Evolutionary conservation across 108 stramenopile species (phyloP).

Genomic region (Cylindrotheca closterium): DNA sequence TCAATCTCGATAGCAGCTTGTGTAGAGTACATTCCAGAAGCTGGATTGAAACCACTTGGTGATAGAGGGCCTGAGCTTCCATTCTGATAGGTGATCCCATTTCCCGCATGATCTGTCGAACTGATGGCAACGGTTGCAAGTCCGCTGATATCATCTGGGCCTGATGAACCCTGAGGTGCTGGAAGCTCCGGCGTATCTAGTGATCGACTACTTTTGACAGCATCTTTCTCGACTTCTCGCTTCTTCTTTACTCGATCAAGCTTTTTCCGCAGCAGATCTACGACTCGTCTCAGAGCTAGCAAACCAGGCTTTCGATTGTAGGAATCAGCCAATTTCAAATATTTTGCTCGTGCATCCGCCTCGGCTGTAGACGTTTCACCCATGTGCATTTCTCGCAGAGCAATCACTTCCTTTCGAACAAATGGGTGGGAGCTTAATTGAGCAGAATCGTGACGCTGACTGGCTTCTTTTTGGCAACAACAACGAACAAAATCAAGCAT

Average conservation of each 20-base stretch:
- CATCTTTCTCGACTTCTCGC: slow-evolving; percentile 28
- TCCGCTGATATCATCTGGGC: slow-evolving; percentile 32
- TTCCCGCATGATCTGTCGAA: neutral
- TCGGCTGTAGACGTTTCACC: slow-evolving; percentile 62
- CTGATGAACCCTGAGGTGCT: neutral
- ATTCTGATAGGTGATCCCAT: slow-evolving; percentile 6
- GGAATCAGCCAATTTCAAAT: slow-evolving; percentile 45
- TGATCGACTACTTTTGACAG: slow-evolving; percentile 3
- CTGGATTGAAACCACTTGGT: slow-evolving; percentile 32
- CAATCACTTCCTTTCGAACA: slow-evolving; percentile 79
- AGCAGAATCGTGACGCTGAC: slow-evolving; percentile 82
- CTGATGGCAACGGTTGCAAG: slow-evolving; percentile 25
- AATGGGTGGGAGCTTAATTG: slow-evolving; percentile 75
- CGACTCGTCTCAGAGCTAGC: slow-evolving; percentile 66
- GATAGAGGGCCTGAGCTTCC: slow-evolving; percentile 3
- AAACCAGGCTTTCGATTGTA: slow-evolving; percentile 50
- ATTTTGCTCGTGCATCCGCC: slow-evolving; percentile 43
- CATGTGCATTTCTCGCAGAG: slow-evolving; percentile 71
- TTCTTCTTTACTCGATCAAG: slow-evolving; percentile 50
- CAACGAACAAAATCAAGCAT: slow-evolving; percentile 89
- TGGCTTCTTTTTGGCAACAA: slow-evolving; percentile 87
- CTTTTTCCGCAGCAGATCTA: slow-evolving; percentile 63
- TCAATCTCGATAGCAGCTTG: slow-evolving; percentile 50
- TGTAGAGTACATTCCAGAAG: slow-evolving; percentile 38
- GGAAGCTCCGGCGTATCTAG: slow-evolving; percentile 15